Evolutionary conservation across 1,139 yeast species (phyloP), one percentile per base, ranked within the genome.

Genomic region (Ashbya aceris): DNA sequence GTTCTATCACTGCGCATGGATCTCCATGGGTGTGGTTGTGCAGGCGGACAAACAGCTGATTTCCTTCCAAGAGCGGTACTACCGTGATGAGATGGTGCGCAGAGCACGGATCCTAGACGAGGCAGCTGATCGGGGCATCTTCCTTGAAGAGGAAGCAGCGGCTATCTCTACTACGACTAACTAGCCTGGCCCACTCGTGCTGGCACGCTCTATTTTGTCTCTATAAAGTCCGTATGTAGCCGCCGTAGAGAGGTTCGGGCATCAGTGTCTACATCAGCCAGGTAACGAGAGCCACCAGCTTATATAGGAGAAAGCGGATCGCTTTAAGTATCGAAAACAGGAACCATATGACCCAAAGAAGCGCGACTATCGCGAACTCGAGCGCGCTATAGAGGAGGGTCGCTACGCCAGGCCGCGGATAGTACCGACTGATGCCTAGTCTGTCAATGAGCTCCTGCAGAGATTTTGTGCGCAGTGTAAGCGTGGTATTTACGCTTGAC

Each of bases 401-500:
- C 41, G 67, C 61, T 50, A 66, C 33, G 51, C 56, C 36, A 55
- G 62, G 48, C 50, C 65, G 33, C 49, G 61, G 38, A 62, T 50
- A 61, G 47, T 50, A 45, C 52, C 55, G 42, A 51, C 61, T 43
- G 12, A 57, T 55, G 5, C 73, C 72, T 40, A 80, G 64, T 37
- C 70, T 71, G 46, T 83, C 94, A 26, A 80, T 66, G 40, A 78
- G 71, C 56, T 84, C 94, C 40, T 74, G 74, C n/a, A 83, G 67
- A 48, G 78, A 76, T 44, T 94, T 68, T 33, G 84, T 66, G 52
- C 83, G 85, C 41, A 85, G 64, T 27, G 87, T 76, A 40, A 85
- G 65, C 1, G 93, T 81, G 0, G 96, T 86, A 60, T 82, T 84
- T 46, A 86, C 81, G 55, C 84, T 95, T 49, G 91, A 83, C 44